A percentile compares a stretch with the other conserved stretches of the same genome.
These are phyloP conservation scores for Ophiosphaerella korrae DNA, from an alignment of 2,329 filamentous ascomycete genomes.

Conservation along the genomic window DNA sequence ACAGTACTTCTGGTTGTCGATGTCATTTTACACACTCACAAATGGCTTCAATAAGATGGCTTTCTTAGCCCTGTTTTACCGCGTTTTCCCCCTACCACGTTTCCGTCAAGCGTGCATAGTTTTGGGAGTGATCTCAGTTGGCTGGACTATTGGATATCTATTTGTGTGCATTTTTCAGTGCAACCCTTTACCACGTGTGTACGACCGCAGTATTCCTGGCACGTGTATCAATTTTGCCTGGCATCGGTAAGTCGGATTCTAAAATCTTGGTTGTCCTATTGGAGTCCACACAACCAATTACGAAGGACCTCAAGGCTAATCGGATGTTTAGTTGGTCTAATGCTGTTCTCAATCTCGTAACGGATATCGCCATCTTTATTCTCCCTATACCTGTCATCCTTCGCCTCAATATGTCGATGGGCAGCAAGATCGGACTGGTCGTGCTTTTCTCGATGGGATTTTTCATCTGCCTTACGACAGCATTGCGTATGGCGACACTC, in stretches of 20 bases:
- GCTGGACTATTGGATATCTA: slow-evolving; percentile 23
- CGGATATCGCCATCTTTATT: slow-evolving; percentile 27
- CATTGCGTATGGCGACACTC: slow-evolving; percentile 33
- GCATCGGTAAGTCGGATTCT: slow-evolving; percentile 21
- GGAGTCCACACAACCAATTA: no score
- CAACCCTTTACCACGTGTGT: slow-evolving; percentile 19
- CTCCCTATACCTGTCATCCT: slow-evolving; percentile 29
- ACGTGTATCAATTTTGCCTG: slow-evolving; percentile 26
- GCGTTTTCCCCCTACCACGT: slow-evolving; percentile 24
- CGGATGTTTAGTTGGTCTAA: slow-evolving; percentile 22
- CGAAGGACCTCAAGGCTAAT: background rate
- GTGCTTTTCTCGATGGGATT: slow-evolving; percentile 34
- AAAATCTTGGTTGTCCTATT: no score
- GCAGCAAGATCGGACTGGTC: slow-evolving; percentile 22
- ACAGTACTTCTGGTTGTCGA: slow-evolving; percentile 31
- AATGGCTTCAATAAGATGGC: slow-evolving; percentile 35
- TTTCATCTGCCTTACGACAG: slow-evolving; percentile 33
- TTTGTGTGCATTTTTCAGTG: slow-evolving; percentile 30
- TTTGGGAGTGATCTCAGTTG: slow-evolving; percentile 18
- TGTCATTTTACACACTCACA: slow-evolving; percentile 28
- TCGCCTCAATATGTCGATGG: slow-evolving; percentile 26
- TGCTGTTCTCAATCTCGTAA: slow-evolving; percentile 23
- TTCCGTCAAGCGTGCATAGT: slow-evolving; percentile 23
- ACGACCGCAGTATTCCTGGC: slow-evolving; percentile 19
- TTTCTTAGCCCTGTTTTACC: slow-evolving; percentile 30